A percentile compares a stretch with the other conserved stretches of the same genome.
Conservation (phyloP, 495 filamentous ascomycete species). For the Aspergillus affinis region DNA sequence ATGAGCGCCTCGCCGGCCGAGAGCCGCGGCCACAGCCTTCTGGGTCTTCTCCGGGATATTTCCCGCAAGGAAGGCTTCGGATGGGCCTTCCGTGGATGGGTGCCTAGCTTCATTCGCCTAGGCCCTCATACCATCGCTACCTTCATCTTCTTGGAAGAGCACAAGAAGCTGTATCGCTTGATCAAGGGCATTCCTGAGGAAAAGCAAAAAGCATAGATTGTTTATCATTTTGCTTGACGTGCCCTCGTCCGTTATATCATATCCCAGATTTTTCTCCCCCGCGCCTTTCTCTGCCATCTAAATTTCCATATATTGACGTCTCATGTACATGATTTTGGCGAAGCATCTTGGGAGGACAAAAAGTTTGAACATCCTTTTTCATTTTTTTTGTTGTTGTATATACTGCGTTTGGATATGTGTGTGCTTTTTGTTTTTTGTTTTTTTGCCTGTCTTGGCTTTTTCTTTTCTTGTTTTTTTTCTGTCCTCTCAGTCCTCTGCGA, state of each 20-base stretch:
- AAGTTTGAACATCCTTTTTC: constrained; percentile 22
- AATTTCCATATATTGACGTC: constrained; percentile 27
- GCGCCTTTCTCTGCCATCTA: constrained; percentile 50
- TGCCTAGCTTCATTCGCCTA: constrained; percentile 90
- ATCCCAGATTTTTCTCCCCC: constrained; percentile 31
- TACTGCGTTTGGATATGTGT: constrained; percentile 11
- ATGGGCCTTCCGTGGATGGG: constrained; percentile 98
- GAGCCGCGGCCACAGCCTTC: constrained; percentile 56
- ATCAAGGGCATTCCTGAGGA: constrained; percentile 39
- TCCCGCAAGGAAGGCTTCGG: constrained; percentile 72
- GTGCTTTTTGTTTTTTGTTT: constrained; percentile 8
- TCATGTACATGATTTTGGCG: constrained; percentile 24
- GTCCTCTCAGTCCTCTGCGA: constrained; percentile 4
- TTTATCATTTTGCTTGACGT: constrained; percentile 24
- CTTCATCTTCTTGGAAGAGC: constrained; percentile 90
- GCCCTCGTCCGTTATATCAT: constrained; percentile 18
- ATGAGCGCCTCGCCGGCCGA: constrained; percentile 69
- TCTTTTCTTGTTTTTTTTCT: constrained; percentile 5
- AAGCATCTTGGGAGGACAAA: constrained; percentile 21
- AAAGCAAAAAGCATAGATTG: constrained; percentile 14
- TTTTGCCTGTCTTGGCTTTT: constrained; percentile 6
- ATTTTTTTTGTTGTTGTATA: constrained; percentile 16
- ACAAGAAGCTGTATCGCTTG: constrained; percentile 54
- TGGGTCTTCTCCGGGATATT: constrained; percentile 62
- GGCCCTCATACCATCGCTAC: constrained; percentile 93